Evolutionary conservation across 106 monocot genomes (phyloP).

Genomic region (Platanthera zijinensis): DNA sequence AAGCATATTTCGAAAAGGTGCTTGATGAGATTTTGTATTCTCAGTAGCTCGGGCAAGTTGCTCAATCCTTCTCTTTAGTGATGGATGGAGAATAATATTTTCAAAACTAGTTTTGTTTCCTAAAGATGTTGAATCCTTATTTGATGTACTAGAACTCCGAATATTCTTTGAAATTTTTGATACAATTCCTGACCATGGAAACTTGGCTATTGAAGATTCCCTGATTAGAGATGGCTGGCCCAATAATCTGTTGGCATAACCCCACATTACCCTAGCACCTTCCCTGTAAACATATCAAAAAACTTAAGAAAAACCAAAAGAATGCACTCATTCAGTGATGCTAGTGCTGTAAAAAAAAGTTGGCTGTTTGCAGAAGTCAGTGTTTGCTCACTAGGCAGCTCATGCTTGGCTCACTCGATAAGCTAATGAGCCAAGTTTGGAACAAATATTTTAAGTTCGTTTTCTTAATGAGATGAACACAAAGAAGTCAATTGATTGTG

Average conservation of each 20-base stretch:
- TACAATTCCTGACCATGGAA: slow-evolving; percentile 59
- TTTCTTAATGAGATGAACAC: too few species aligned
- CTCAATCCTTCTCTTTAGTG: slow-evolving; percentile 67
- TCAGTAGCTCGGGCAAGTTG: slow-evolving; percentile 81
- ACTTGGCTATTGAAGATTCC: slow-evolving; percentile 87
- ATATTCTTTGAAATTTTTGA: slow-evolving; percentile 23
- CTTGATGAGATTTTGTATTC: slow-evolving; percentile 88
- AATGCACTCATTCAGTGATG: background rate
- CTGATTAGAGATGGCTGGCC: slow-evolving; percentile 92
- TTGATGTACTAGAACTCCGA: slow-evolving; percentile 9
- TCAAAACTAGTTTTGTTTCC: slow-evolving; percentile 37
- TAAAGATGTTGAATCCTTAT: slow-evolving; percentile 13
- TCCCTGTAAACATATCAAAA: slow-evolving; percentile 40
- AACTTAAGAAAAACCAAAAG: background rate
- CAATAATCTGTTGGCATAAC: slow-evolving; percentile 78
- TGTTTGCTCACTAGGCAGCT: too few species aligned
- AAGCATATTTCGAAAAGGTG: slow-evolving; percentile 95
- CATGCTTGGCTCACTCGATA: too few species aligned
- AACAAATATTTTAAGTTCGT: too few species aligned
- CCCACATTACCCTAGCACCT: slow-evolving; percentile 92
- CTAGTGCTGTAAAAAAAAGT: too few species aligned
- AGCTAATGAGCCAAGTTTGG: too few species aligned
- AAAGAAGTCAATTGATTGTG: too few species aligned
- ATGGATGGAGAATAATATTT: slow-evolving; percentile 80
- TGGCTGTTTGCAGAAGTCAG: too few species aligned